phyloP scores from a whole-genome alignment of 805 yeast genomes.

The Candida cerambycidarum region DNA sequence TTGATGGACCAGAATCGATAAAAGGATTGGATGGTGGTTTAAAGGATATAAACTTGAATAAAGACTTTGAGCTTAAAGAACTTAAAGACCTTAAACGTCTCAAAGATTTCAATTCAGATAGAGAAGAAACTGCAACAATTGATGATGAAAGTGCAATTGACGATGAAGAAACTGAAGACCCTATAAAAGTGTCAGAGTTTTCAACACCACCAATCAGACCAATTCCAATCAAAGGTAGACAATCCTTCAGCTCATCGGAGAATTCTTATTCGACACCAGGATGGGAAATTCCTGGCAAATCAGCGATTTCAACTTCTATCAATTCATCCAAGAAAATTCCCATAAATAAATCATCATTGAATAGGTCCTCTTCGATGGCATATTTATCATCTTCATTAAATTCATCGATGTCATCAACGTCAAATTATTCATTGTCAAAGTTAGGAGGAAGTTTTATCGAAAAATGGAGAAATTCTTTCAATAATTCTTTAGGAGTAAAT shows the following conservation, averaged over 20 bases:
- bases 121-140: background rate
- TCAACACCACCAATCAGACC: constrained; percentile 7
- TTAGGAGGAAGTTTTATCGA: constrained; percentile 46
- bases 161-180: constrained; percentile 6
- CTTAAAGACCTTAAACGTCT: too few species aligned
- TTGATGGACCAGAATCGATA: too few species aligned
- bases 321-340: constrained; percentile 14
- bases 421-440: constrained; percentile 40
- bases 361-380: constrained; percentile 38
- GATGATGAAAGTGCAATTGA: constrained; percentile 7
- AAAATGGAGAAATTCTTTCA: constrained; percentile 41
- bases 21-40: background rate
- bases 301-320: constrained; percentile 21
- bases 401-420: constrained; percentile 37
- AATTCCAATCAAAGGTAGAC: constrained; percentile 17
- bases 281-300: constrained; percentile 48
- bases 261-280: constrained; percentile 35
- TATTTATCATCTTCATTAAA: constrained; percentile 42
- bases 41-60: background rate
- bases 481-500: constrained; percentile 16
- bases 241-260: constrained; percentile 21
- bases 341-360: constrained; percentile 28
- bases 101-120: background rate
- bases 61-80: background rate
- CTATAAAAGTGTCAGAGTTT: background rate